Evolutionary conservation across 208 protist species (phyloP).

Genomic region (Wallacemonas sp.): DNA sequence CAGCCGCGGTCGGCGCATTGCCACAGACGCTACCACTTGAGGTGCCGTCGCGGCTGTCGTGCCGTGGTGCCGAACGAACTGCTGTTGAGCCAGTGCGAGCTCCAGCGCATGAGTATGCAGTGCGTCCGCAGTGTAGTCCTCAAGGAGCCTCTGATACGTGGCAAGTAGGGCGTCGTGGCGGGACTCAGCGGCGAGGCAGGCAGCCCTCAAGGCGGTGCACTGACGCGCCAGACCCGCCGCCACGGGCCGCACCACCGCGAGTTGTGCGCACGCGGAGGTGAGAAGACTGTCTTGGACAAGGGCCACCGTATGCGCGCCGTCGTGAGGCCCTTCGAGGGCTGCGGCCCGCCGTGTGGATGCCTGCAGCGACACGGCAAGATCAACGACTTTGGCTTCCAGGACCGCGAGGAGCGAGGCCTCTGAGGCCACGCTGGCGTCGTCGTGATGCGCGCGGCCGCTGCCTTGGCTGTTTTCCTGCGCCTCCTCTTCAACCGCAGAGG

Average conservation of each 20-base stretch:
- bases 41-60: neutral
- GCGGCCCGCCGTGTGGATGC: constrained; percentile 22
- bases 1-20: neutral
- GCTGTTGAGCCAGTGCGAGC: neutral
- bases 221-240: constrained; percentile 13
- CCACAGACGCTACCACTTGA: neutral
- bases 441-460: no score
- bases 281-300: constrained; percentile 6
- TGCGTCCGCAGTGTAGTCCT: constrained; percentile 6
- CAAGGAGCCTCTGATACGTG: constrained; percentile 20
- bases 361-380: constrained; percentile 53
- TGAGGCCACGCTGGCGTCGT: neutral
- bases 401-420: constrained; percentile 8
- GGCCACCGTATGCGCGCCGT: neutral
- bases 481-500: neutral
- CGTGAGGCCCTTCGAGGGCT: constrained; percentile 3
- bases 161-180: constrained; percentile 7
- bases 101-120: constrained; percentile 13
- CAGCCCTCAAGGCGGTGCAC: constrained; percentile 9
- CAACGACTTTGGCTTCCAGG: constrained; percentile 58
- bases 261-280: constrained; percentile 10
- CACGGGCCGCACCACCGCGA: constrained; percentile 17
- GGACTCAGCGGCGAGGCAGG: constrained; percentile 15
- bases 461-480: neutral
- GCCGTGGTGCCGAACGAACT: neutral